Evolutionary conservation across 495 filamentous ascomycete genomes (phyloP).

Genomic region (Stereocaulon alpinum): DNA sequence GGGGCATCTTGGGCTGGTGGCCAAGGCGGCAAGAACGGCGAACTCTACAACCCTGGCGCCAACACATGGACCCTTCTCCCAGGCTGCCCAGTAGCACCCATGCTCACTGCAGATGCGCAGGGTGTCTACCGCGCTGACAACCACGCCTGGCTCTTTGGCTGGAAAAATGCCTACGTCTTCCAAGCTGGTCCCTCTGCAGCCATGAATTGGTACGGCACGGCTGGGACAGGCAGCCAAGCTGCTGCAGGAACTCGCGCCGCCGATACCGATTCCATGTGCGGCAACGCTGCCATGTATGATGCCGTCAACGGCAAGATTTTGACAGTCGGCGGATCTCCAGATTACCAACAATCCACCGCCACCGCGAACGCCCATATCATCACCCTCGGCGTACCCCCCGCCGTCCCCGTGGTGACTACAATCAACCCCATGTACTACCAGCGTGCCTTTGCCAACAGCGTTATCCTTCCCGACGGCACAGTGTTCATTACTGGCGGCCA

Average conservation of each 20-base stretch:
- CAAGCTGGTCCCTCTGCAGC: constrained; percentile 44
- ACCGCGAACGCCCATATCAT: constrained; percentile 33
- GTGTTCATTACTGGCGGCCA: constrained; percentile 41
- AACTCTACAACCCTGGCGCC: constrained; percentile 38
- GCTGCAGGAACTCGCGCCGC: constrained; percentile 29
- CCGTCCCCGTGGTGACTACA: constrained; percentile 22
- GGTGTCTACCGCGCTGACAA: constrained; percentile 40
- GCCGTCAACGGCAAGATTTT: constrained; percentile 40
- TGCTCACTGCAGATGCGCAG: constrained; percentile 41
- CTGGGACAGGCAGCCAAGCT: constrained; percentile 28
- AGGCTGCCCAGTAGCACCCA: constrained; percentile 31
- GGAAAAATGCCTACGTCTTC: constrained; percentile 43
- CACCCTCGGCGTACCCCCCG: constrained; percentile 27
- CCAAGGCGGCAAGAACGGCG: constrained; percentile 43
- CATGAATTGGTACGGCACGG: constrained; percentile 48
- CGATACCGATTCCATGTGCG: constrained; percentile 43
- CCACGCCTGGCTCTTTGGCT: constrained; percentile 50
- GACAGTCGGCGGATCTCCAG: constrained; percentile 34
- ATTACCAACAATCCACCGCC: constrained; percentile 29
- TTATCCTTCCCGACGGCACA: constrained; percentile 39
- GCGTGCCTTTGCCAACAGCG: constrained; percentile 35
- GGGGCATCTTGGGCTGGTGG: constrained; percentile 48
- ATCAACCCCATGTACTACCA: constrained; percentile 30
- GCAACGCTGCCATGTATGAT: constrained; percentile 47
- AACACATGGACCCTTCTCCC: constrained; percentile 32